These are phyloP conservation scores for Coniochaeta sp. DNA, from an alignment of 2,329 filamentous ascomycete genomes.

Conservation along the genomic window DNA sequence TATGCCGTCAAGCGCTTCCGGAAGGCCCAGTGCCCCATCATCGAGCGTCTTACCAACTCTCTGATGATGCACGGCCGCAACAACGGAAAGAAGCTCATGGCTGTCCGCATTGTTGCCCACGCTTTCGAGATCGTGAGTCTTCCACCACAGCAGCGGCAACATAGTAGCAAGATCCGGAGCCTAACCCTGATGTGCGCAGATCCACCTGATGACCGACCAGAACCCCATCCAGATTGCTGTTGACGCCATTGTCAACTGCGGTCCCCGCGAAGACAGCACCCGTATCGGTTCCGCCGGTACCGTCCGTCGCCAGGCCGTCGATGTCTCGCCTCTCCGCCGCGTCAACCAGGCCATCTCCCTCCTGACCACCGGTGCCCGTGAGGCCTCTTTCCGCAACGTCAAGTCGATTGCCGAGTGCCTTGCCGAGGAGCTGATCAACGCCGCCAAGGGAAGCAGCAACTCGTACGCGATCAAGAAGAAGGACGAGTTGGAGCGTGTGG, in stretches of 20 bases:
- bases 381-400: slow-evolving; percentile 99
- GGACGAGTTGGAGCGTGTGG: slow-evolving; percentile 99
- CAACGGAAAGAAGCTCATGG: slow-evolving; percentile 99
- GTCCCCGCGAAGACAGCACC: slow-evolving; percentile 98
- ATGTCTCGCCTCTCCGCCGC: slow-evolving; percentile 98
- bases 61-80: slow-evolving; percentile 99
- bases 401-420: slow-evolving; percentile 99
- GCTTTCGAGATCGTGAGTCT: slow-evolving; percentile 89
- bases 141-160: slow-evolving; percentile 11
- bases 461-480: slow-evolving; percentile 99
- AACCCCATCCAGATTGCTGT: slow-evolving; percentile 99
- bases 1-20: slow-evolving; percentile 99
- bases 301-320: slow-evolving; percentile 99
- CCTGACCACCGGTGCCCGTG: slow-evolving; percentile 96
- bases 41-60: slow-evolving; percentile 99
- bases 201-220: slow-evolving; percentile 99
- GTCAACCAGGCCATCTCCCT: slow-evolving; percentile 99
- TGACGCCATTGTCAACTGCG: slow-evolving; percentile 99
- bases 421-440: slow-evolving; percentile 99
- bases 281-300: slow-evolving; percentile 99
- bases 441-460: slow-evolving; percentile 99
- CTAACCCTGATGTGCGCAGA: slow-evolving; percentile 44
- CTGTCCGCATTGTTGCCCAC: slow-evolving; percentile 98
- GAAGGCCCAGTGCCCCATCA: slow-evolving; percentile 99
- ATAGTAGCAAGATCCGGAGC: background rate